phyloP scores from a whole-genome alignment of 306 rosid species.

The Dryas octopetala region DNA sequence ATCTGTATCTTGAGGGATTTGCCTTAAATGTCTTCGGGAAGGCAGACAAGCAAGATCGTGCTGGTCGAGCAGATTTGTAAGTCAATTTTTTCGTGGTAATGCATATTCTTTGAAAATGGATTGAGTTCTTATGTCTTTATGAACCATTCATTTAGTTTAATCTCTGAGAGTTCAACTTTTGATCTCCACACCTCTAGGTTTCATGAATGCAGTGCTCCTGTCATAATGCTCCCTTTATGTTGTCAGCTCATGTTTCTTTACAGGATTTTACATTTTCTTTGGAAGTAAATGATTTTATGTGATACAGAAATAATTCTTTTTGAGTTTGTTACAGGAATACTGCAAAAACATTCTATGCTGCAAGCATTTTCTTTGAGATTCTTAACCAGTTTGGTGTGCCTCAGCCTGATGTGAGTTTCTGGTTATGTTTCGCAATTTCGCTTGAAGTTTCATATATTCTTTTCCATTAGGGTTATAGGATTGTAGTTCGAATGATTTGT shows the following conservation, averaged over 20 bases:
- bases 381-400: constrained; percentile 78
- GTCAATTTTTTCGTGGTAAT: constrained; percentile 19
- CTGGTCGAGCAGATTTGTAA: constrained; percentile 92
- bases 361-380: constrained; percentile 97
- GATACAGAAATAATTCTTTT: constrained; percentile 19
- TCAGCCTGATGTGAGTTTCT: constrained; percentile 85
- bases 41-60: constrained; percentile 98
- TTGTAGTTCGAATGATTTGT: background rate
- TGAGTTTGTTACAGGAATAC: constrained; percentile 63
- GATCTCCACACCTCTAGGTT: background rate
- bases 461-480: background rate
- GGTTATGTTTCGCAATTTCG: background rate
- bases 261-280: background rate
- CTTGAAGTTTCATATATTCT: background rate
- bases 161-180: constrained; percentile 1
- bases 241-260: background rate
- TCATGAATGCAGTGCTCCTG: background rate
- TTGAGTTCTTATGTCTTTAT: background rate
- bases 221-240: background rate
- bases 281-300: background rate
- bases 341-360: constrained; percentile 99
- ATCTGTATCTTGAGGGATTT: constrained; percentile 87
- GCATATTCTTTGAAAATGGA: background rate
- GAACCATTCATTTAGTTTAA: background rate
- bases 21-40: constrained; percentile 84